Percentiles rank a stretch among this genome's conserved stretches.
These are phyloP conservation scores for Cyberlindnera meyerae DNA, from an alignment of 805 yeast species.

Conservation along the genomic window DNA sequence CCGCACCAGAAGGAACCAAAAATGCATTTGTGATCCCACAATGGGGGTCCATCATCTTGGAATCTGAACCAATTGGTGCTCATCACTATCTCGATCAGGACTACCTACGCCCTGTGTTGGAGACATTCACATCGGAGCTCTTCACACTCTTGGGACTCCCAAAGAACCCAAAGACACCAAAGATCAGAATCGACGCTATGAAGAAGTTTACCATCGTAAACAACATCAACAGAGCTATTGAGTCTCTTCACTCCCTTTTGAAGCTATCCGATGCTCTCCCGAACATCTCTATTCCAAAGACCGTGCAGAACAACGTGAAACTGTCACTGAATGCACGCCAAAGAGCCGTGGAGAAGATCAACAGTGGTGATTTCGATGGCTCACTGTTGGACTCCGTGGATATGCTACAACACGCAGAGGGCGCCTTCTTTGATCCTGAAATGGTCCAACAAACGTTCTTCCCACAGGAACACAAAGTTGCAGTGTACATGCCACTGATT, in stretches of 20 bases:
- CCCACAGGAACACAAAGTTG: constrained; percentile 93
- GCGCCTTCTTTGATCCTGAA: constrained; percentile 87
- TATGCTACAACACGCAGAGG: constrained; percentile 34
- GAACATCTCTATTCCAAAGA: constrained; percentile 78
- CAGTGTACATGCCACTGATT: constrained; percentile 83
- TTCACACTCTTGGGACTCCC: constrained; percentile 72
- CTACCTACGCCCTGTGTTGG: constrained; percentile 54
- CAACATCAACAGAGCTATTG: constrained; percentile 57
- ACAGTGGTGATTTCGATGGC: constrained; percentile 32
- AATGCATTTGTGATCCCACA: constrained; percentile 66
- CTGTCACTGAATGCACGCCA: constrained; percentile 40
- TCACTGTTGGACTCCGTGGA: constrained; percentile 56
- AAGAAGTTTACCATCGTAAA: constrained; percentile 53
- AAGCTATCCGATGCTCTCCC: constrained; percentile 65
- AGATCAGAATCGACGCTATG: constrained; percentile 59
- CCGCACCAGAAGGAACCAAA: constrained; percentile 20
- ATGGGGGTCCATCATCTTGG: constrained; percentile 68
- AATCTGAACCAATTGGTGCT: constrained; percentile 24
- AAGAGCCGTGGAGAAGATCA: constrained; percentile 26
- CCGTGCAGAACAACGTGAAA: constrained; percentile 56
- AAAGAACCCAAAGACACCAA: constrained; percentile 48
- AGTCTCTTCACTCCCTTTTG: constrained; percentile 68
- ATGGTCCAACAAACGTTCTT: constrained; percentile 94
- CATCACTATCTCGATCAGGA: constrained; percentile 32
- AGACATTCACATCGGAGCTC: constrained; percentile 69